Evolutionary conservation across 805 yeast genomes (phyloP).

Genomic region (Diddensiella transvaalensis): DNA sequence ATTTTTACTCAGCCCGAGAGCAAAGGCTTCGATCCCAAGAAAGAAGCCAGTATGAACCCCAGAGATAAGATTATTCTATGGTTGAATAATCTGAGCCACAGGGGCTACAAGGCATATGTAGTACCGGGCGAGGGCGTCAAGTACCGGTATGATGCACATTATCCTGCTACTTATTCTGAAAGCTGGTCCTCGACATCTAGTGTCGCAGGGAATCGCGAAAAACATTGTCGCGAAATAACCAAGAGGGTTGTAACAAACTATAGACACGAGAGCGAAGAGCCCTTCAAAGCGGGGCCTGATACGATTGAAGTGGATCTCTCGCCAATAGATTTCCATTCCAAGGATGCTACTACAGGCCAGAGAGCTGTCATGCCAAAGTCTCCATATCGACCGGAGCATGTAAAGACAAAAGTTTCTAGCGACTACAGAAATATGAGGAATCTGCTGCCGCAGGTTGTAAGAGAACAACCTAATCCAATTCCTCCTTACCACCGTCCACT

Average conservation of each 20-base stretch:
- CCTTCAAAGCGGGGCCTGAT: not conserved
- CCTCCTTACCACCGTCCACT: not conserved
- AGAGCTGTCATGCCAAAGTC: not conserved
- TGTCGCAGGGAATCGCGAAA: conserved; percentile 3
- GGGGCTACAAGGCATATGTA: not conserved
- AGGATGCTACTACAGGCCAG: not conserved
- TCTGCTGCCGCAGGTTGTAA: not conserved
- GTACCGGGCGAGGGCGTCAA: not conserved
- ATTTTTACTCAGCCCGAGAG: not conserved
- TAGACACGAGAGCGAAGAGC: conserved; percentile 4
- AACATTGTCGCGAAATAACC: conserved; percentile 7
- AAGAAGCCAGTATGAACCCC: conserved; percentile 7
- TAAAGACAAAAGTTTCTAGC: not conserved
- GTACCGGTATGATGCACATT: not conserved
- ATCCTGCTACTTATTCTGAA: conserved; percentile 8
- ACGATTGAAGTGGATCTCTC: not conserved
- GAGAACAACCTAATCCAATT: not conserved
- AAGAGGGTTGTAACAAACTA: not conserved
- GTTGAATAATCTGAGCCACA: conserved; percentile 1
- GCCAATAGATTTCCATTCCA: not conserved
- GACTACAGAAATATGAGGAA: not conserved
- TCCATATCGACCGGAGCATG: not conserved
- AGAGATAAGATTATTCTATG: conserved; percentile 7
- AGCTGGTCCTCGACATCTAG: conserved; percentile 5
- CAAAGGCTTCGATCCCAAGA: conserved; percentile 1